phyloP scores from a whole-genome alignment of 345 rosid species.

The Sonneratia alba region DNA sequence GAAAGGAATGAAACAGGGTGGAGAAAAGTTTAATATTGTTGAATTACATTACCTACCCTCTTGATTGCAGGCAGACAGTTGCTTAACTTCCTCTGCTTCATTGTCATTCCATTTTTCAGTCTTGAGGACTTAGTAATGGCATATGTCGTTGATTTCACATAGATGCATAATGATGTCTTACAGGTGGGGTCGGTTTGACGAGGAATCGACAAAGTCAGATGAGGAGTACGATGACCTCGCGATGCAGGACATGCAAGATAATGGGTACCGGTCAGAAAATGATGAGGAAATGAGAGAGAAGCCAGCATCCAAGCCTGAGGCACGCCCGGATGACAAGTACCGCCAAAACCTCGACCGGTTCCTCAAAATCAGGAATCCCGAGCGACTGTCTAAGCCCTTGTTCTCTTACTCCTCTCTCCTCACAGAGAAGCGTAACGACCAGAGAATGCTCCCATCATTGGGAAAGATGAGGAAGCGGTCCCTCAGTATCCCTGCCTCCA shows the following conservation, averaged over 20 bases:
- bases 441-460: constrained; percentile 21
- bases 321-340: constrained; percentile 33
- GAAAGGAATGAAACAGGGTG: background rate
- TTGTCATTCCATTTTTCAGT: background rate
- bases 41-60: background rate
- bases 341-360: constrained; percentile 47
- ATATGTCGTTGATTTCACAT: background rate
- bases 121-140: background rate
- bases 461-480: constrained; percentile 58
- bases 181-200: constrained; percentile 99
- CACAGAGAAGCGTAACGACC: constrained; percentile 32
- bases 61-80: background rate
- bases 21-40: background rate
- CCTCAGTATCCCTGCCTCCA: constrained; percentile 63
- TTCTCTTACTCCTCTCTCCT: constrained; percentile 34
- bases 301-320: background rate
- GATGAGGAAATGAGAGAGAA: constrained; percentile 39
- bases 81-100: background rate
- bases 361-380: constrained; percentile 31
- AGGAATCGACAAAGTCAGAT: constrained; percentile 85
- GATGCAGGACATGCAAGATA: constrained; percentile 55
- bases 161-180: background rate
- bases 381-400: constrained; percentile 36
- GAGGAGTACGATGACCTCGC: constrained; percentile 98
- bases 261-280: constrained; percentile 59